Conservation (phyloP, 768 basidiomycete species). For the Lyophyllum semitale region DNA sequence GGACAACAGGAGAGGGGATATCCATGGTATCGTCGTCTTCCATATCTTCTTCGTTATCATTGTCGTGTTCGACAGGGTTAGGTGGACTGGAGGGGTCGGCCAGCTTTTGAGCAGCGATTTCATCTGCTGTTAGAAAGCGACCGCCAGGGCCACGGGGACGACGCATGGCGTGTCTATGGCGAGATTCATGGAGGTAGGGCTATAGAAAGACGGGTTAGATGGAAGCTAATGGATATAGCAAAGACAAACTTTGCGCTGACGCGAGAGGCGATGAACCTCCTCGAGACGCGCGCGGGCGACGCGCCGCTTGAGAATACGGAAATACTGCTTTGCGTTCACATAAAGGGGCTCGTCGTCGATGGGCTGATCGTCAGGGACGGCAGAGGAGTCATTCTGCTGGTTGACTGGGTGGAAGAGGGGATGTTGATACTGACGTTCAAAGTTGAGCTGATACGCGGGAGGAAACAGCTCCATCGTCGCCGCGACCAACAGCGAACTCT, state of each 20-base stretch:
- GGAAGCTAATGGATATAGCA: not conserved
- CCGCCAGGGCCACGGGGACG: slow-evolving; percentile 96
- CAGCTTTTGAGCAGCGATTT: slow-evolving; percentile 81
- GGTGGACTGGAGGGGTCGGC: slow-evolving; percentile 31
- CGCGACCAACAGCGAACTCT: slow-evolving; percentile 41
- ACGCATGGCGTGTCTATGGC: slow-evolving; percentile 98
- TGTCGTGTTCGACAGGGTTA: slow-evolving; percentile 20
- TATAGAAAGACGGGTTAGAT: slow-evolving; percentile 28
- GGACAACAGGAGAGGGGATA: slow-evolving; percentile 21
- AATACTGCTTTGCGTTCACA: slow-evolving; percentile 99
- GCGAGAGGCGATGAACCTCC: slow-evolving; percentile 89
- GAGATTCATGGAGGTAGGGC: slow-evolving; percentile 98
- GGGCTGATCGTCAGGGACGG: slow-evolving; percentile 31
- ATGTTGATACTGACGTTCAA: slow-evolving; percentile 27
- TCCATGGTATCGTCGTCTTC: slow-evolving; percentile 44
- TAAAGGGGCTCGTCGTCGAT: slow-evolving; percentile 97
- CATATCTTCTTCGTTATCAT: slow-evolving; percentile 20
- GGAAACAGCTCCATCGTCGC: slow-evolving; percentile 52
- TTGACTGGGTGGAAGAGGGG: slow-evolving; percentile 22
- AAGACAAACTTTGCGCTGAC: slow-evolving; percentile 80
- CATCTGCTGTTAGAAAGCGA: slow-evolving; percentile 94
- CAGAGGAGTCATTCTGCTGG: slow-evolving; percentile 19
- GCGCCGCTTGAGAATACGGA: slow-evolving; percentile 94
- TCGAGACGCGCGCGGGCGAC: slow-evolving; percentile 89
- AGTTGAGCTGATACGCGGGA: slow-evolving; percentile 51